Evolutionary conservation across 2,329 filamentous ascomycete species (phyloP), one percentile per base, ranked within the genome.

Genomic region (Lasiodiplodia hormozganensis): DNA sequence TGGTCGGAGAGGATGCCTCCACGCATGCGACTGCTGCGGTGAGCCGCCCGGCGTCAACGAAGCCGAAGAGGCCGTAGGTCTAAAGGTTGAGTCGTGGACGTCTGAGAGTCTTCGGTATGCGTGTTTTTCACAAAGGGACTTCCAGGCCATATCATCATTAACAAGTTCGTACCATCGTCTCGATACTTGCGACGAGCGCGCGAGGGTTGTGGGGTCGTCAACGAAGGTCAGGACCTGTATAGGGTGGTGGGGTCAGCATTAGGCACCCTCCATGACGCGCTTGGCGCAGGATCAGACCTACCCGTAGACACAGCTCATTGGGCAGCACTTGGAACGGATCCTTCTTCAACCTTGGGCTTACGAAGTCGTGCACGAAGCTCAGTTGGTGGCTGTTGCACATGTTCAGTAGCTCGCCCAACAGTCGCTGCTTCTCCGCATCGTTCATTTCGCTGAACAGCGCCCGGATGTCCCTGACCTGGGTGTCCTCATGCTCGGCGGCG

Each of bases 111-210:
- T 80, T 60, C 87, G 89, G 79, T 97, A 99, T 70, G 96, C 94
- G 79, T 97, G 95, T 81, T 97, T 97, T 72, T 96, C 93, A 78
- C 95, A 98, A 23, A 99, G 86, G 70, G 96, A 93, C 83, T 97
- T 97, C 96, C 96, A 99, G 0, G 96, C 97, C 82, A 97, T 94
- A 79, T 99, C 96, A 79, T 99, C 96, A 76, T 92, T 95, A 62
- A 99, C 86, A 8, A 99, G 86, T 79, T 97, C 94, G 71, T 93
- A 88, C 96, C 96, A 99, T 78, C 94, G 88, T 72, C 90, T 90
- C 66, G 96, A 99, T n/a, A 99, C 96, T 79, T 98, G 95, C 5
- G 95, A 97, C 65, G 96, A 92, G 77, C 96, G 88, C 49, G 94
- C 95, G 57, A 99, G 86, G 2, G 96, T 96, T 78, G 94, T 96